These are phyloP conservation scores for Scheffersomyces insectosa DNA, from an alignment of 1,139 yeast species.

Conservation along the genomic window DNA sequence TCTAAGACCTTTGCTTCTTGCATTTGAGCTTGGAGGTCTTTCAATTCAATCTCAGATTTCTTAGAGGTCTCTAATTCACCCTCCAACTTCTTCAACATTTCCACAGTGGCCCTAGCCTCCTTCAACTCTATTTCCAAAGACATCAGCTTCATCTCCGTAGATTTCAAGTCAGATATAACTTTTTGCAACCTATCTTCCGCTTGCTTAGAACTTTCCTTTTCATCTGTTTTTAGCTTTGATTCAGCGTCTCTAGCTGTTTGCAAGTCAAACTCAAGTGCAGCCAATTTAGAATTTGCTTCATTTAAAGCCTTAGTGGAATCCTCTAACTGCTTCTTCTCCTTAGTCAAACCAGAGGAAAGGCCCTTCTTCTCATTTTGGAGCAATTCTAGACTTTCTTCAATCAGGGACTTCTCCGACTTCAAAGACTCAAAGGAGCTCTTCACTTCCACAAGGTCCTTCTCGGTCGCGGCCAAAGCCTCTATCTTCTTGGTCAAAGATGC, in stretches of 20 bases:
- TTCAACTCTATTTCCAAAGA: neutral
- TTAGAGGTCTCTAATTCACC: slow-evolving; percentile 8
- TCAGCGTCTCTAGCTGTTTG: neutral
- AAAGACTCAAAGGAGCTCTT: no score
- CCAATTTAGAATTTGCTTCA: neutral
- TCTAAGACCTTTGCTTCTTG: neutral
- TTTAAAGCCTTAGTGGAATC: no score
- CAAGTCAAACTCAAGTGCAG: neutral
- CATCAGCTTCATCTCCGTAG: neutral
- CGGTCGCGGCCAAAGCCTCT: no score
- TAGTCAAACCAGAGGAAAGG: no score
- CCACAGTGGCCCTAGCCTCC: neutral
- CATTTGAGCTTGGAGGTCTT: slow-evolving; percentile 2
- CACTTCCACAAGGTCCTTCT: no score
- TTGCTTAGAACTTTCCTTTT: neutral
- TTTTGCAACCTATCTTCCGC: neutral
- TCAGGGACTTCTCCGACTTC: no score
- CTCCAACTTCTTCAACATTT: slow-evolving; percentile 10
- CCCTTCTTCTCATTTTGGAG: no score
- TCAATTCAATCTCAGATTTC: slow-evolving; percentile 3
- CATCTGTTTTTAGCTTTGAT: neutral
- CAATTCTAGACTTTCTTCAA: no score
- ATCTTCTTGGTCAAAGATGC: no score
- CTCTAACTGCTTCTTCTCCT: no score
- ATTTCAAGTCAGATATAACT: neutral